phyloP scores from a whole-genome alignment of 1,284 basidiomycete species.

The Porphyrellus sp. region DNA sequence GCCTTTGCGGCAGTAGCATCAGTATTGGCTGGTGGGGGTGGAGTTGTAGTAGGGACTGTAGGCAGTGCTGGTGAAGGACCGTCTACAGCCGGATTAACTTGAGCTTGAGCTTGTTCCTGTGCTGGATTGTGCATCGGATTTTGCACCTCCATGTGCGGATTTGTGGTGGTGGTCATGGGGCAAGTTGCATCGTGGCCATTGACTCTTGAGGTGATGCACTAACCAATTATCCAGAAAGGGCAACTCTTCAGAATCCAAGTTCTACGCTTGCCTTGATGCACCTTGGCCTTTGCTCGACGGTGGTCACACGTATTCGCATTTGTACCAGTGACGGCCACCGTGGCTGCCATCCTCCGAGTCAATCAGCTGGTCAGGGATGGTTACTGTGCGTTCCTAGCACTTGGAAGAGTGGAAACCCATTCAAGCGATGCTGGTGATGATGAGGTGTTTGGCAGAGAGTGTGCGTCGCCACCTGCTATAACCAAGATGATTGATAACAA shows the following conservation, averaged over 20 bases:
- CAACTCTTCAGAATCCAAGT: neutral
- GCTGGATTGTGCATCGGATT: neutral
- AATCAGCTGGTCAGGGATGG: too few relatives aligned
- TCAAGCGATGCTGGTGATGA: too few relatives aligned
- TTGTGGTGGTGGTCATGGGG: constrained; percentile 23
- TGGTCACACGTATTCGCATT: too few relatives aligned
- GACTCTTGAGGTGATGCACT: neutral
- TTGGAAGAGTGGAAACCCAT: too few relatives aligned
- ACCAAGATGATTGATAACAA: too few relatives aligned
- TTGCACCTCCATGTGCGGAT: neutral
- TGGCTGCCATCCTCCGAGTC: too few relatives aligned
- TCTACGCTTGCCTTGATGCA: too few relatives aligned
- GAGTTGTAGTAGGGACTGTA: neutral
- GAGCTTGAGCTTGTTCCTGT: neutral
- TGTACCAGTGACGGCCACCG: too few relatives aligned
- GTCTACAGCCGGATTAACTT: neutral
- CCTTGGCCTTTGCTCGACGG: too few relatives aligned
- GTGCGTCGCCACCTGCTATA: too few relatives aligned
- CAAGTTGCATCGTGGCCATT: constrained; percentile 1
- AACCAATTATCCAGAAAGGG: neutral
- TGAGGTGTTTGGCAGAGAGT: too few relatives aligned
- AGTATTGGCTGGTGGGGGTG: neutral
- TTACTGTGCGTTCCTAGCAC: too few relatives aligned
- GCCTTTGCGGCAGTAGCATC: neutral
- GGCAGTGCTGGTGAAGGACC: neutral